phyloP scores from a whole-genome alignment of 139 green algal species.

The Micractinium conductrix region DNA sequence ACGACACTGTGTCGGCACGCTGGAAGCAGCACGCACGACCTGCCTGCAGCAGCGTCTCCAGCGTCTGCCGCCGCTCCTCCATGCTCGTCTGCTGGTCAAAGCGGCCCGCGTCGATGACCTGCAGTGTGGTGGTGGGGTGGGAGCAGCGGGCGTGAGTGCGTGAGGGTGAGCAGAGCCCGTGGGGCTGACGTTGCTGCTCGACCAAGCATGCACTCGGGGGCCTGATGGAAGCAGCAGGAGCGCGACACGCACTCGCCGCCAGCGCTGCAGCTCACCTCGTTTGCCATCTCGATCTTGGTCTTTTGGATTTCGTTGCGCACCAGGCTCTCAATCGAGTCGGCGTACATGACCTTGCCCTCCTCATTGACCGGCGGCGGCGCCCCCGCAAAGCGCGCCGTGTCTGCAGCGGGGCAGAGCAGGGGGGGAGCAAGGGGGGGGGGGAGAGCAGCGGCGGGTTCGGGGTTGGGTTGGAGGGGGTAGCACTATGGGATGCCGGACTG shows the following conservation, averaged over 20 bases:
- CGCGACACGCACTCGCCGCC: too few species aligned
- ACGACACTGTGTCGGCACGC: too few species aligned
- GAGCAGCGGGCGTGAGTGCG: too few species aligned
- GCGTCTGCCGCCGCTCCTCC: conserved; percentile 83
- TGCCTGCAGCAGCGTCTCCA: conserved; percentile 82
- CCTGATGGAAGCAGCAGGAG: too few species aligned
- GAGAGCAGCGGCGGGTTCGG: background rate
- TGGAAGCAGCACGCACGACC: background rate
- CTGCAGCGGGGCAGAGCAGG: background rate
- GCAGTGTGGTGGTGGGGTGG: too few species aligned
- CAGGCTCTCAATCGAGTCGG: conserved; percentile 93
- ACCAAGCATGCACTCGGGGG: too few species aligned
- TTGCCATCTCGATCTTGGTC: conserved; percentile 98
- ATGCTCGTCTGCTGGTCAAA: conserved; percentile 96
- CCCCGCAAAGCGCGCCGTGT: background rate
- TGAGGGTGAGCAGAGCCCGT: too few species aligned
- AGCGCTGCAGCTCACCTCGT: too few species aligned
- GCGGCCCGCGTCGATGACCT: conserved; percentile 23
- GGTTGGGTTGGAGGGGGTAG: background rate
- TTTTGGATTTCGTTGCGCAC: conserved; percentile 97
- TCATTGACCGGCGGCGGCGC: background rate
- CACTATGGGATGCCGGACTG: too few species aligned
- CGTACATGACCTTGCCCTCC: conserved; percentile 57
- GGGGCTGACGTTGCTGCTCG: too few species aligned
- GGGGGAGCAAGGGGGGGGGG: background rate